Evolutionary conservation across 306 rosid genomes (phyloP), one percentile per base, ranked within the genome.

Genomic region (Hippophae rhamnoides): DNA sequence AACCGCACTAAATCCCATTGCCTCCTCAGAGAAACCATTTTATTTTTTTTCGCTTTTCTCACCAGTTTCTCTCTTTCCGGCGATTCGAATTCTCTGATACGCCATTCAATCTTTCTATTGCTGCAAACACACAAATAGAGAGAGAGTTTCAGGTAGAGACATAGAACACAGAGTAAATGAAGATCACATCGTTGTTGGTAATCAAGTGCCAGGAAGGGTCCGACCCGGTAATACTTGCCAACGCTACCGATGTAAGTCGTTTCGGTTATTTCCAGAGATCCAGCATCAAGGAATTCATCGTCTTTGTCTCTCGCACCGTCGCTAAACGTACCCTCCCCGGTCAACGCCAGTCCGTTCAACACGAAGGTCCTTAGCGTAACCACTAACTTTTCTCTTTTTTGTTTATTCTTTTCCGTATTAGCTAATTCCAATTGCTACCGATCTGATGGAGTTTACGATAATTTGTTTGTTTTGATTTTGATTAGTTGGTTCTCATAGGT

Each of bases 271-370:
- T 93, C 71, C 99, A 93, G 76, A 78, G 97, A 26, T 70, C 86
- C 48, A 80, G 95, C 86, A 95, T 93, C 53, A 93, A 63, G 79
- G 95, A 93, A 56, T 93, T 93, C 83, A 63, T 93, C 69, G 79
- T 84, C 66, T 93, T 93, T 63, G 95, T 93, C 12, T 87, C 85
- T 62, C 99, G 99, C 38, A 93, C 99, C 62, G 99, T 93, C 27
- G 99, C 99, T 64, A 88, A 68, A 40, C 99, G 97, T 31, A 93
- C 94, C 23, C 84, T 86, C 6, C 90, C 79, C 7, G 89, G 80
- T 9, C 99, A 93, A 53, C 95, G 99, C 38, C 99, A 93, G 72
- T 82, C 99, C 52, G 99, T 93, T 13, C 89, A 93, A 68, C 99
- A 93, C 57, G 99, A 93, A 88, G 99, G 99, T 83, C 6, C 42